Evolutionary conservation across 164 flowering plant genomes (phyloP).

Genomic region (Kalanchoe fedtschenkoi): DNA sequence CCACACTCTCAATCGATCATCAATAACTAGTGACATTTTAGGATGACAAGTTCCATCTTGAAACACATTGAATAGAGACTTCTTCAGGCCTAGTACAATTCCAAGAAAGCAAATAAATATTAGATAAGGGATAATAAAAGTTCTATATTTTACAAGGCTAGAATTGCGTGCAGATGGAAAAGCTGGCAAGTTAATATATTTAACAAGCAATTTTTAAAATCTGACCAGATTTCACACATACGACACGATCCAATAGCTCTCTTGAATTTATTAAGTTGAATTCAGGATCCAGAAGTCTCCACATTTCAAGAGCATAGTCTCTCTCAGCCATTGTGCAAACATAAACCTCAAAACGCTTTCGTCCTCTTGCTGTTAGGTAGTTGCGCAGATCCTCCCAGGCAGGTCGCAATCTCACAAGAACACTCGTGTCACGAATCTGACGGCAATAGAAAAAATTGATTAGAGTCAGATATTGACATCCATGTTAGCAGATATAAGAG

Average conservation of each 20-base stretch:
- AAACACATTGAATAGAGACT: constrained; percentile 87
- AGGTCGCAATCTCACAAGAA: constrained; percentile 97
- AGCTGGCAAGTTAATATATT: background rate
- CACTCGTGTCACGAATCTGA: constrained; percentile 99
- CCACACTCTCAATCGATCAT: constrained; percentile 99
- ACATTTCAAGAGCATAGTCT: constrained; percentile 99
- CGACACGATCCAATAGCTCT: constrained; percentile 74
- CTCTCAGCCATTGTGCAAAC: constrained; percentile 99
- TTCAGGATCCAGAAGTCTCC: constrained; percentile 99
- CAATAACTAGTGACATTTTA: constrained; percentile 94
- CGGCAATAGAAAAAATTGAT: constrained; percentile 10
- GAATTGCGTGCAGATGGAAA: background rate
- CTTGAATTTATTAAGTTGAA: constrained; percentile 68
- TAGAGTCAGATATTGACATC: background rate
- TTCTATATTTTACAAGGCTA: background rate
- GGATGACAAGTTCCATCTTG: constrained; percentile 91
- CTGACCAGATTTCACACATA: constrained; percentile 90
- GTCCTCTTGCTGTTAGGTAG: constrained; percentile 95
- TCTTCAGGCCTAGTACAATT: constrained; percentile 49
- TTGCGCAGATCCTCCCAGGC: constrained; percentile 98
- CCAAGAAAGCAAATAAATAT: background rate
- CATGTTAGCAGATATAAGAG: background rate
- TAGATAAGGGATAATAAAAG: background rate
- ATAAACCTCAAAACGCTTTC: constrained; percentile 99
- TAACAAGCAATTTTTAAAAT: background rate